These are phyloP conservation scores for Hippophae gyantsensis DNA, from an alignment of 306 rosid genomes.

Conservation along the genomic window DNA sequence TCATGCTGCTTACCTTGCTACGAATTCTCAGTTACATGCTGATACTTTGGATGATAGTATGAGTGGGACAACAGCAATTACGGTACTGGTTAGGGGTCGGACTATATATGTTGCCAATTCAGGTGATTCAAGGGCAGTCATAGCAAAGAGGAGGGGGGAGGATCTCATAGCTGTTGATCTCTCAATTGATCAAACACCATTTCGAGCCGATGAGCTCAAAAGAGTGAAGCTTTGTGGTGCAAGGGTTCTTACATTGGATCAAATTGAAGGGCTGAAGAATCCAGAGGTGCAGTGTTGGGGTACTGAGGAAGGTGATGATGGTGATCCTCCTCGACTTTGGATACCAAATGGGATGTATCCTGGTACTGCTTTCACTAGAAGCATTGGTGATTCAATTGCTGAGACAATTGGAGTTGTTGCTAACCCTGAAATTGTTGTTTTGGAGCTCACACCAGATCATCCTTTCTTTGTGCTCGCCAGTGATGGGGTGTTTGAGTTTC, in stretches of 20 bases:
- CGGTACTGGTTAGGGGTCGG: constrained; percentile 71
- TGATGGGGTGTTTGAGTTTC: constrained; percentile 96
- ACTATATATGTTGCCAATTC: constrained; percentile 80
- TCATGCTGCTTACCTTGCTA: constrained; percentile 50
- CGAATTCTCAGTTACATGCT: constrained; percentile 65
- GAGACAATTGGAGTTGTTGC: constrained; percentile 95
- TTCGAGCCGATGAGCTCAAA: constrained; percentile 63
- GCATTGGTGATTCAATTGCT: constrained; percentile 90
- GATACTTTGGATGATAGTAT: constrained; percentile 77
- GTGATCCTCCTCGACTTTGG: constrained; percentile 97
- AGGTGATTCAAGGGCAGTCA: constrained; percentile 90
- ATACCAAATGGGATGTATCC: constrained; percentile 97
- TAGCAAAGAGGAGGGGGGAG: constrained; percentile 69
- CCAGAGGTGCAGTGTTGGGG: constrained; percentile 96
- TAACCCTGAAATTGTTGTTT: constrained; percentile 78
- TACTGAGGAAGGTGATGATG: constrained; percentile 85
- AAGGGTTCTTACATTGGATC: constrained; percentile 90
- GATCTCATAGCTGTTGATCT: constrained; percentile 85
- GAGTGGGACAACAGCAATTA: constrained; percentile 95
- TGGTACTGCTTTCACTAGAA: constrained; percentile 92
- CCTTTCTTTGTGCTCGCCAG: constrained; percentile 96
- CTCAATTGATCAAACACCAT: constrained; percentile 90
- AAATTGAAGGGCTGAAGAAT: constrained; percentile 91
- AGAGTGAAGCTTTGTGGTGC: constrained; percentile 94
- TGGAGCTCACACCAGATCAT: constrained; percentile 69